phyloP scores from a whole-genome alignment of 2,329 filamentous ascomycete genomes.

The Dothideomycetidae sp. region DNA sequence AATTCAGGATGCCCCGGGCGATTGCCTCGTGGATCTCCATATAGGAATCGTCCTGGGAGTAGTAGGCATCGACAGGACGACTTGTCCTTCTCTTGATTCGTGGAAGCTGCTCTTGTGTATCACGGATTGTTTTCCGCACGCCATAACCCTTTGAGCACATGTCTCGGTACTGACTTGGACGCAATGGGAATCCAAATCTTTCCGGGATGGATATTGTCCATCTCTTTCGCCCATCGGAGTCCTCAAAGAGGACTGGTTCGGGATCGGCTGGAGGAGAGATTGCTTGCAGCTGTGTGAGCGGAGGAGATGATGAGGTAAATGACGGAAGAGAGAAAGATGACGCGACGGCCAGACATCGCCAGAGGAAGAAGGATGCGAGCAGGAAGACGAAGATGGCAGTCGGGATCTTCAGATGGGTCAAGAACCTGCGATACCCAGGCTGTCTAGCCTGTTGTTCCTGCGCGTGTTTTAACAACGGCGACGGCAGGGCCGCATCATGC shows the following conservation, averaged over 20 bases:
- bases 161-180: conserved; percentile 49
- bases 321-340: conserved; percentile 18
- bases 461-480: conserved; percentile 13
- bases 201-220: conserved; percentile 75
- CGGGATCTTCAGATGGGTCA: background rate
- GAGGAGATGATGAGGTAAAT: conserved; percentile 45
- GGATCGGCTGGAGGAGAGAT: conserved; percentile 55
- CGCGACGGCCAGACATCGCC: conserved; percentile 6
- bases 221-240: conserved; percentile 47
- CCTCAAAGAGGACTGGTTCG: conserved; percentile 55
- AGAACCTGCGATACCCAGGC: conserved; percentile 4
- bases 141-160: conserved; percentile 38
- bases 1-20: conserved; percentile 45
- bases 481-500: conserved; percentile 13
- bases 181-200: conserved; percentile 51
- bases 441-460: conserved; percentile 9
- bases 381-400: conserved; percentile 12
- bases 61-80: background rate
- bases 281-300: conserved; percentile 40
- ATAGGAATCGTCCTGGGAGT: conserved; percentile 33
- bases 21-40: conserved; percentile 64
- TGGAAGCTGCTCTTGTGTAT: background rate
- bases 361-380: conserved; percentile 8
- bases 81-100: conserved; percentile 52
- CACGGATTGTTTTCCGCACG: background rate